Base-by-base conservation (phyloP, 2,329 filamentous ascomycete genomes). In the Pseudopithomyces chartarum region DNA sequence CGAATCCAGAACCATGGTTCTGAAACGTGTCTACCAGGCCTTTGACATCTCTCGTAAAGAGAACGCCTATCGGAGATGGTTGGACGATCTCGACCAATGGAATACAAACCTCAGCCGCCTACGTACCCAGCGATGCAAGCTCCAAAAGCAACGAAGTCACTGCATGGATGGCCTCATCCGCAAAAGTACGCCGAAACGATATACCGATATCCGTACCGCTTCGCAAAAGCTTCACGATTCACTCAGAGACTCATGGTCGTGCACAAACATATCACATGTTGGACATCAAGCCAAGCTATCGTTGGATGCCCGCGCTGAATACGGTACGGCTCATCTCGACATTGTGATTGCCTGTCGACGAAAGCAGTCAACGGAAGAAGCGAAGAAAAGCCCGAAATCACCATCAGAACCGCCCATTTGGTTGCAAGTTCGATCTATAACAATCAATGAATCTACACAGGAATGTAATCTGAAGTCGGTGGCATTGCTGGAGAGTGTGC, bases 281-380 rank as follows among this genome's bases (percentile, higher is more conserved):
- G 57, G 46, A 2, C 57, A 57, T 32, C 57, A 57, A 23, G 57
- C 57, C 17, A 59, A 55, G 33, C 40, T 59, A 7, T 56, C 52
- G 13, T 51, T 59, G 19, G 39, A 52, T 36, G 44, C 57, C 5
- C 17, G 40, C 17, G 44, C 50, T 12, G 57, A 54, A 40, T 39
- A 48, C 17, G 54, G 43, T 5, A 47, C 38, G 22, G 45, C 48
- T 13, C 44, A 43, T n/a, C 46, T 59, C 13, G 57, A 59, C 36
- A 54, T 59, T 26, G 57, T 54, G 19, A 59, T 59, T 22, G 42
- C 57, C 19, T 59, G 57, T 22, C 44, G 50, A 13, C 44, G 51
- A 20, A 59, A 26, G 22, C 29, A 20, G 15, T 49, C 20, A 26
- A 6, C 32, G 6, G 34, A 43, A 22, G 23, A 13, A 42, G 26